Conservation (phyloP, 192 early-diverging fungal species). For the Cetraspora pellucida region DNA sequence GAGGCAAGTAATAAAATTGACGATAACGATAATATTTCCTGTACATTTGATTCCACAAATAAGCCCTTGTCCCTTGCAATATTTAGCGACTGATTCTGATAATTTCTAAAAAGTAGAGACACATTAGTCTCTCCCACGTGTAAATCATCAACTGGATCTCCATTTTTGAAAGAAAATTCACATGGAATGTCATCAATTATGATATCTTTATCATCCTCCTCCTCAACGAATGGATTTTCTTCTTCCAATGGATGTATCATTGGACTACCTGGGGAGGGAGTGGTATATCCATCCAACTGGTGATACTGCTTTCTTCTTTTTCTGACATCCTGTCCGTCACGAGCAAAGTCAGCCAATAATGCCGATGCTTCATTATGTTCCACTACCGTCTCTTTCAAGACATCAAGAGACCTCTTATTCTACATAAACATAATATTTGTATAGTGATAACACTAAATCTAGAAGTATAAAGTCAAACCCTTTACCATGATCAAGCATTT, state of each 20-base stretch:
- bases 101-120: background rate
- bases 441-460: conserved; percentile 28
- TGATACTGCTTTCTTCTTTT: conserved; percentile 31
- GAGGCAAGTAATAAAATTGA: background rate
- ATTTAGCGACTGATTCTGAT: conserved; percentile 7
- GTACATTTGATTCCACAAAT: conserved; percentile 14
- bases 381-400: conserved; percentile 25
- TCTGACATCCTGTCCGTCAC: too few relatives aligned
- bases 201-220: too few relatives aligned
- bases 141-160: background rate
- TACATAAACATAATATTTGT: conserved; percentile 25
- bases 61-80: conserved; percentile 12
- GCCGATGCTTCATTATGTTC: conserved; percentile 16
- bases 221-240: background rate
- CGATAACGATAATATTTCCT: conserved; percentile 14
- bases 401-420: conserved; percentile 30
- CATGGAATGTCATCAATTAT: background rate
- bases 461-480: conserved; percentile 23
- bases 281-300: conserved; percentile 24
- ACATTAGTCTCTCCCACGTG: background rate
- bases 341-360: conserved; percentile 19
- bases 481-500: too few relatives aligned
- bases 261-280: conserved; percentile 5
- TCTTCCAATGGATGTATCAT: background rate
- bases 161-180: background rate